Evolutionary conservation across 495 filamentous ascomycete species (phyloP), one percentile per base, ranked within the genome.

Genomic region (Penicillium dipodomyicola): DNA sequence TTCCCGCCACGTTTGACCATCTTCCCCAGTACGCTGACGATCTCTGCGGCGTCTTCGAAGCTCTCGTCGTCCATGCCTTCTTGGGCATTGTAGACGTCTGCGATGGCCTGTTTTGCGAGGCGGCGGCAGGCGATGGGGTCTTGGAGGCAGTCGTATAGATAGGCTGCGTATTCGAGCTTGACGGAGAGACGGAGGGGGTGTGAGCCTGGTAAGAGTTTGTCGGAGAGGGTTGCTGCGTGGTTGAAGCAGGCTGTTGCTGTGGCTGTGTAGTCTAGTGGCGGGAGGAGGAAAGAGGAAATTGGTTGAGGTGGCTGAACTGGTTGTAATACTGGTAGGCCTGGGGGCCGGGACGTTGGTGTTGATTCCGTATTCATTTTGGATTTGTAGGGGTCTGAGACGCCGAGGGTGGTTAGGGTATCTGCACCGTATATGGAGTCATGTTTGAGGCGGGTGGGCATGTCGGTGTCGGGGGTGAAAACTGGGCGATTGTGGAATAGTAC

Each of bases 31-130:
- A 90, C 81, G 14, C 83, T 83, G 1, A 92, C 88, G 20, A 91
- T 77, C 63, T 88, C 87, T 39, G 88, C 87, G 0, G 88, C 85
- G 65, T 92, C 88, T 67, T 84, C 82, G 62, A 91, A 92, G 77
- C 87, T 88, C 58, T 93, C 90, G 63, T 97, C 92, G 51, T 92
- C 89, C 84, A 97, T 93, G 27, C 87, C 90, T 71, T 96, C 92
- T 48, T 86, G 82, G 10, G 90, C 89, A 49, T 90, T 89, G 67
- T 96, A 96, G 2, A 96, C 93, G 62, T 96, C 91, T 23, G 87
- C 83, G 49, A 97, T 91, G 32, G 93, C 90, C 35, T 84, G 81
- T 65, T 89, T 87, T 4, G 94, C 95, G 1, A 96, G 62, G 25
- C 82, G 80, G 12, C 91, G 80, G 52, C 89, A 88, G 41, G 79